Evolutionary conservation across 2,329 filamentous ascomycete species (phyloP), one percentile per base, ranked within the genome.

Genomic region (Cytospora piceae): DNA sequence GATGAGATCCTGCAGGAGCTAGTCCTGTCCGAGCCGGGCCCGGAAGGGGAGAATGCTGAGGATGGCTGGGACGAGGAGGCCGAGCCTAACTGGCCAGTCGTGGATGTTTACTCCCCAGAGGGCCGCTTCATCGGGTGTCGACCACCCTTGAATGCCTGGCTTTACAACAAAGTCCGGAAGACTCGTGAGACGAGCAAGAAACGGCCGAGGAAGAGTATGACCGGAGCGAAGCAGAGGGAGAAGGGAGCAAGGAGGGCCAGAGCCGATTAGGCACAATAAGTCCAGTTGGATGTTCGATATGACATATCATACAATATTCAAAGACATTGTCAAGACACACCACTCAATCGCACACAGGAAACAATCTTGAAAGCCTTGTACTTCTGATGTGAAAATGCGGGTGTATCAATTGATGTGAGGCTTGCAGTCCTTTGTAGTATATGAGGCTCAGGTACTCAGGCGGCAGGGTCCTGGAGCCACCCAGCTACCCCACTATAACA

Each of bases 101-200:
- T 99, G 8, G 94, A 98, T 70, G 87, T 98, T 0, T 97, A 90
- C 73, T 91, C 86, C 32, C 95, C 95, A 0, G 84, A 93, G 65
- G 95, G 95, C n/a, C 88, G 87, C 71, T 95, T 91, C 71, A 81
- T 98, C 34, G 89, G 84, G 0, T 78, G 80, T 12, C 82, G 92
- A 42, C 76, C 74, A 69, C 90, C 91, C 1, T 88, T 96, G 81
- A 88, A 90, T 71, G 91, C 87, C 8, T 93, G 88, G 85, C 66
- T 89, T 66, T 75, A 89, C 61, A 85, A 84, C 69, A 87, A 86
- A 74, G 85, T 85, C 32, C 80, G 78, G 17, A 77, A 81, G n/a
- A 77, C 80, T 29, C 77, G 57, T 6, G 29, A 67, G 61, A 63
- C 77, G 27, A 77, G 83, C 64, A 80, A 78, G 72, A 83, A 79